Evolutionary conservation across 768 basidiomycete genomes (phyloP).

Genomic region (Pisolithus microcarpus): DNA sequence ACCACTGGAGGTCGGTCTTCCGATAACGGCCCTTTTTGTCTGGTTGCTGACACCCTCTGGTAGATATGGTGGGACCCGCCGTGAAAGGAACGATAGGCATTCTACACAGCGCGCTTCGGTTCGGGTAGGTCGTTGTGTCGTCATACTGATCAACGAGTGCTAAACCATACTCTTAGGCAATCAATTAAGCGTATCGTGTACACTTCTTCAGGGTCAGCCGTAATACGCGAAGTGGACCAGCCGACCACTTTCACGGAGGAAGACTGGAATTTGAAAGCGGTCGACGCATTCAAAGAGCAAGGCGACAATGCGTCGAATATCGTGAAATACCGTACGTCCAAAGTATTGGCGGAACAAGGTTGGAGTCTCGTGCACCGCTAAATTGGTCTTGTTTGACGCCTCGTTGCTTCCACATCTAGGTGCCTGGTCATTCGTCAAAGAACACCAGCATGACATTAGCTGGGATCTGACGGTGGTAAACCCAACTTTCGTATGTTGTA

Average conservation of each 20-base stretch:
- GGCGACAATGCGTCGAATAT: conserved; percentile 17
- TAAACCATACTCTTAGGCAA: neutral
- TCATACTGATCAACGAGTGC: neutral
- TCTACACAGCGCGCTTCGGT: conserved; percentile 49
- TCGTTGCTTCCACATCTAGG: conserved; percentile 17
- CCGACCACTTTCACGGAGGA: conserved; percentile 34
- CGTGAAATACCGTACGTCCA: conserved; percentile 53
- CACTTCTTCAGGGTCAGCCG: conserved; percentile 54
- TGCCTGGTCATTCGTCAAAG: conserved; percentile 43
- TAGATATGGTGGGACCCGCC: conserved; percentile 66
- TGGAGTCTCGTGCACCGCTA: neutral
- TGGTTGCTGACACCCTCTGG: neutral
- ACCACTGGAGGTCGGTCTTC: neutral
- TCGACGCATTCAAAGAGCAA: conserved; percentile 30
- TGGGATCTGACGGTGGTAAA: conserved; percentile 36
- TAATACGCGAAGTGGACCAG: conserved; percentile 26
- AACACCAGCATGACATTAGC: conserved; percentile 23
- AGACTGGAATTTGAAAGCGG: conserved; percentile 52
- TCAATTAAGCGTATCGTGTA: conserved; percentile 52
- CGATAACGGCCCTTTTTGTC: too few species aligned
- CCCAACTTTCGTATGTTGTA: conserved; percentile 31
- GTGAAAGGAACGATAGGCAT: conserved; percentile 62
- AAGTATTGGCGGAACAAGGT: conserved; percentile 61
- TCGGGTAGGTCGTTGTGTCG: conserved; percentile 32
- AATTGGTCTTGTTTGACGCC: neutral